Evolutionary conservation across 495 filamentous ascomycete species (phyloP), one percentile per base, ranked within the genome.

Genomic region (Chaetomidium leptoderma): DNA sequence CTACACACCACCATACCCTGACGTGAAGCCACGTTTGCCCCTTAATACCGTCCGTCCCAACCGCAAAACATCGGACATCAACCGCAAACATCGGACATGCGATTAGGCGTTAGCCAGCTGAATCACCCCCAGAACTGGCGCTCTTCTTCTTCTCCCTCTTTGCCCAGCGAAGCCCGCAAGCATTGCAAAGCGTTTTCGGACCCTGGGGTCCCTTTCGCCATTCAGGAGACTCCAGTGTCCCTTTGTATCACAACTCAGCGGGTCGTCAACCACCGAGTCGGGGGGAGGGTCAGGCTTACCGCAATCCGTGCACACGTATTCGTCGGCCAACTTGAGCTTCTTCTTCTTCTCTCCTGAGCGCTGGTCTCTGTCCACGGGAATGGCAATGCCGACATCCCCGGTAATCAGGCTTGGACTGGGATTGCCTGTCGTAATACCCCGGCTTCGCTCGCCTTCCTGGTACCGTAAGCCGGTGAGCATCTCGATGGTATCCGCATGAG

Each of bases 301-400:
- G 74, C 93, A 98, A 71, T 97, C 93, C 13, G 89, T 90, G 70
- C 93, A 98, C 32, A 95, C 89, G 70, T 97, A 96, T 75, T 97
- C 93, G 62, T 95, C 92, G 6, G 87, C 84, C 49, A 91, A 76
- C 74, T 96, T 97, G 35, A 90, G 72, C 67, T 95, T 92, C 74
- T 95, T 93, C 72, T 84, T 86, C 66, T 95, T 89, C 54, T 95
- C 91, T 0, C 79, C 83, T 26, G 83, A 84, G 40, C 76, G 78
- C 9, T 71, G 81, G 62, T 84, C 86, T 60, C 89, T 84, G 46
- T 95, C 91, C 46, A 84, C 66, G 0, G 88, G 83, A 29, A 92
- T 95, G 17, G 86, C 87, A 57, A 93, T 90, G 39, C 91, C 91
- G 29, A 82, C 89, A 65, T 95, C 90, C 35, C 88, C 92, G 57